Conservation (phyloP, 306 rosid genomes). For the Lathyrus sativus region DNA sequence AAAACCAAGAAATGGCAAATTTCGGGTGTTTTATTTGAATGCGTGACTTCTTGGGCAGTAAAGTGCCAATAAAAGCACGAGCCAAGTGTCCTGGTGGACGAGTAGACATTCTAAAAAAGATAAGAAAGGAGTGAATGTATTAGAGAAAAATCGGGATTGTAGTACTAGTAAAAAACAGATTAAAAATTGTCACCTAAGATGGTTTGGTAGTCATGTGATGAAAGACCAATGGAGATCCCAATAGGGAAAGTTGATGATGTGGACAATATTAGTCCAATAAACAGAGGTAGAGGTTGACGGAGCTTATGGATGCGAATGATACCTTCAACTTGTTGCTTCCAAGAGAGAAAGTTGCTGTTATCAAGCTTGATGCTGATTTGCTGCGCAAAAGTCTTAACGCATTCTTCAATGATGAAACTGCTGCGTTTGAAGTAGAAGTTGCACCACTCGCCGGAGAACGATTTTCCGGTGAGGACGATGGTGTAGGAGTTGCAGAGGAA, state of each 20-base stretch:
- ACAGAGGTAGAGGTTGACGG: neutral
- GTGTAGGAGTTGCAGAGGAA: too few species aligned
- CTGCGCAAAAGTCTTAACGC: too few species aligned
- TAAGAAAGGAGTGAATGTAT: neutral
- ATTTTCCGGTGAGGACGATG: too few species aligned
- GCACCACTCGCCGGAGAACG: too few species aligned
- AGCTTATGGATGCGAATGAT: too few species aligned
- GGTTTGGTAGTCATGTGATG: neutral
- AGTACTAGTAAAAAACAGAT: neutral
- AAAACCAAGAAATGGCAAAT: neutral
- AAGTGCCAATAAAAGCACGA: neutral
- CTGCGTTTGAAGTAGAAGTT: too few species aligned
- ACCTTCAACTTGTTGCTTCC: too few species aligned
- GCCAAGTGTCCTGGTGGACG: neutral
- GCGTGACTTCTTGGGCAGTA: neutral
- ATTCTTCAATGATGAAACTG: too few species aligned
- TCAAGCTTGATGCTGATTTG: too few species aligned
- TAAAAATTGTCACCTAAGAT: neutral
- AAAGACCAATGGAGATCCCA: constrained; percentile 7
- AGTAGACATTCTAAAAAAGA: neutral
- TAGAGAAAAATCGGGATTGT: neutral
- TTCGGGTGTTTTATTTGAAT: neutral
- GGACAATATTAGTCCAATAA: neutral
- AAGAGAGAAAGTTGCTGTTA: too few species aligned
- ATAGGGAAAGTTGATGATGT: neutral